Evolutionary conservation across 306 rosid genomes (phyloP), one percentile per base, ranked within the genome.

Genomic region (Vicia sativa): DNA sequence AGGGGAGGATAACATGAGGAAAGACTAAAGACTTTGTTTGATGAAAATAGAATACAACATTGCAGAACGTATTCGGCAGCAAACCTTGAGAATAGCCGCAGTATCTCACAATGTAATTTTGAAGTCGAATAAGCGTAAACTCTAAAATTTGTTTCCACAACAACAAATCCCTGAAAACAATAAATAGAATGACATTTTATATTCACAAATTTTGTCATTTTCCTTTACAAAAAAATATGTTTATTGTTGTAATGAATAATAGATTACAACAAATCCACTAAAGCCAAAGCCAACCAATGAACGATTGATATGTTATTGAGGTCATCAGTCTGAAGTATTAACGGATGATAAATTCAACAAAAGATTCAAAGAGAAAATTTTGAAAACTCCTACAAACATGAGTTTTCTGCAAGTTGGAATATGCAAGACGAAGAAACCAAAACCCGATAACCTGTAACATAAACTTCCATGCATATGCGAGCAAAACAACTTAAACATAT

Each of bases 101-200:
- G 87, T 72, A 93, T 90, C 84, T 93, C 97, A 79, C 91, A 90
- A 67, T 88, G 99, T 73, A 93, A 83, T 74, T 81, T 93, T 48
- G 97, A 93, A 67, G 95, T 28, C 11, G 99, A 90, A 83, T 93
- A 90, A 37, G 99, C 99, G 70, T 93, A 90, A 68, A 85, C 77
- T 75, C 96, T 84, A 77, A 93, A 93, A 74, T 93, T 93, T 50
- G 97, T 90, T 79, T 93, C 99, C 68, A 90, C 97, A 23, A 93
- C 97, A 52, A 90, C 96, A 70, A 86, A 90, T 19, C 97, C 97
- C 99, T 90, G 77, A 41, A 75, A 48, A 64, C 44, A 48, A n/a
- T n/a, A 42, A 52, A 31, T 16, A 73, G 45, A 72, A 69, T 13
- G 11, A 44, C 11, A 64, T 29, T 45, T 67, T n/a, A 12, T 4